Evolutionary conservation across 305 asterid species (phyloP), one percentile per base, ranked within the genome.

Genomic region (Euphrasia arctica): DNA sequence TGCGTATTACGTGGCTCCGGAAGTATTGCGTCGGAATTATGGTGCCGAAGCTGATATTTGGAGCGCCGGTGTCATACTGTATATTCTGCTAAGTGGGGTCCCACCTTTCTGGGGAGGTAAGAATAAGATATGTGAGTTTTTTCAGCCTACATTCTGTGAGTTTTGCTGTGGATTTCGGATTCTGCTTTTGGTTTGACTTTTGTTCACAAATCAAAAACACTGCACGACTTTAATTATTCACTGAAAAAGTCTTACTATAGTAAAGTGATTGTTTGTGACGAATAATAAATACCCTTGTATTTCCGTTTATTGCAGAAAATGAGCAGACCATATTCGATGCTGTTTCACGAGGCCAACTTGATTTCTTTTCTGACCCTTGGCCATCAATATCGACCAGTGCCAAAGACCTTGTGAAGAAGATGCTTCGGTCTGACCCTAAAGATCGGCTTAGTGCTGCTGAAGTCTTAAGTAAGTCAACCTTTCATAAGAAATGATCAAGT

Each of bases 71-170:
- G 97, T 91, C 18, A 91, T 91, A 64, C 86, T 91, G 3, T 89
- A 89, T 71, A 81, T 91, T 73, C 67, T 91, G 67, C 91, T 91
- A 55, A 79, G 96, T 60, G 95, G 98, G 0, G 95, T 91, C 63
- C 97, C 98, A 11, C 98, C 98, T 25, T 91, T 91, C 69, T 89
- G 91, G 89, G 98, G 96, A 86, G 98, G 98, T 18, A 18, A 18
- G 22, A 18, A n/a, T 89, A 75, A 7, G 42, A 36, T 6, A 1
- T 7, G 42, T 5, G 42, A 36, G 42, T n/a, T n/a, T 36, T 7
- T 10, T 11, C n/a, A n/a, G 51, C n/a, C 0, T 10, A 45, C 3
- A 9, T 45, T 45, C 9, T 10, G 5, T 18, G 22, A 18, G 22
- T 18, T 18, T 18, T 18, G 22, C 22, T 18, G 22, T 1, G 22